Base-by-base conservation (phyloP, 768 basidiomycete species). In the Cystofilobasidium ferigula region DNA sequence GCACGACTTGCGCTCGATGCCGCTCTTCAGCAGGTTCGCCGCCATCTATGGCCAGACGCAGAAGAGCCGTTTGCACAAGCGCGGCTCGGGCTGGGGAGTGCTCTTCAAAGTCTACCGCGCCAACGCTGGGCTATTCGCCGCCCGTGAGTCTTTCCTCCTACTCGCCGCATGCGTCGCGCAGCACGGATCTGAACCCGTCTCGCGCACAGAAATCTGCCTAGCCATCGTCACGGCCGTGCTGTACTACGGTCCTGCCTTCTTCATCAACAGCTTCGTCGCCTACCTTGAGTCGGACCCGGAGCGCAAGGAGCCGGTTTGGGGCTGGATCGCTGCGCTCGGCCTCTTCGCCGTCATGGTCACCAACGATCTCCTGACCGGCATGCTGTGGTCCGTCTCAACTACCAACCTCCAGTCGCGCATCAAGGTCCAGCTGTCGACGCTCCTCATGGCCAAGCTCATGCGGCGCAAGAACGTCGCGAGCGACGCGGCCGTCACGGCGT, bases 391-490 rank as follows among this genome's bases (percentile, higher is more conserved):
- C 13, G 57, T 86, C 58, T 78, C 86, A 3, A 86, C 83, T 0
- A 87, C 86, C 0, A 81, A 79, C 5, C 75, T 91, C 34, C 86
- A 89, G 77, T 83, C 84, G 58, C 81, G 85, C 35, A 74, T 91
- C 34, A 82, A 82, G 57, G 80, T 86, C 38, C 87, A 91, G 72
- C 79, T 93, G 56, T 90, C 90, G 76, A 84, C 87, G n/a, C 81
- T 85, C 62, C 79, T 93, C 6, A 92, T 87, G 73, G 83, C 84
- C 24, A 93, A 93, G 77, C 91, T 88, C 0, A 82, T 92, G 20
- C 82, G 88, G 18, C 83, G 89, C 56, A 92, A 93, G 75, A 87
- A 90, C 69, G 78, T 87, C 30, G 88, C 87, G 0, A 86, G 73
- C 30, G 69, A 69, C 26, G 63, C 68, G 3, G 69, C 72, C 8